Base-by-base conservation (phyloP, 305 asterid species). In the Fraxinus floribunda region DNA sequence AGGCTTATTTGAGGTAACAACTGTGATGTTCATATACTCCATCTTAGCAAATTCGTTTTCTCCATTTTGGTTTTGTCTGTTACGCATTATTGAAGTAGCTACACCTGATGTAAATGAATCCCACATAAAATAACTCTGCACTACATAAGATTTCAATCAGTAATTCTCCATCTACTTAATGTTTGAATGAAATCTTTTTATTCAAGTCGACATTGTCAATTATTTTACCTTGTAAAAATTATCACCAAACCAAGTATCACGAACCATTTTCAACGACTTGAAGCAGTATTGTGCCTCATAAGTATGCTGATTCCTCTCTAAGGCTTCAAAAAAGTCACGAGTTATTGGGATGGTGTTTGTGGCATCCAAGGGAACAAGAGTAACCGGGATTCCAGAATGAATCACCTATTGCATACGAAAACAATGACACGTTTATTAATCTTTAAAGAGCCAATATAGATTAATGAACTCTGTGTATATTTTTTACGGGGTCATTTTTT, bases 121-220 rank as follows among this genome's bases (percentile, higher is more conserved):
- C 99, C 99, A 94, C 97, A 94, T 93, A 78, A 88, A 95, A 85
- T 89, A 92, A 86, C 94, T 90, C 98, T 92, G 97, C 94, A 87
- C 26, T 35, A 83, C 81, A 81, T 73, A 35, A 75, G 35, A 36
- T 32, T 41, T 60, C 64, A 82, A 26, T 77, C 55, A n/a, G 74
- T 79, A 52, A 85, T 18, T 15, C 55, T 64, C 29, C 36, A 10
- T 79, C 68, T 55, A 38, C 68, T 55, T 46, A n/a, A 20, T 7
- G 41, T n/a, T 30, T 77, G 32, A 41, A 20, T 20, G 55, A 73
- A 34, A 52, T 16, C 44, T 71, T 13, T 35, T 73, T 8, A 36
- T 26, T 15, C 10, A 78, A 34, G 8, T 24, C 15, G 39, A 62
- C 71, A 7, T 49, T 36, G 73, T 55, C 60, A 36, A 36, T 32